Conservation (phyloP, 148 eudicot genomes). For the Dysphania ambrosioides region DNA sequence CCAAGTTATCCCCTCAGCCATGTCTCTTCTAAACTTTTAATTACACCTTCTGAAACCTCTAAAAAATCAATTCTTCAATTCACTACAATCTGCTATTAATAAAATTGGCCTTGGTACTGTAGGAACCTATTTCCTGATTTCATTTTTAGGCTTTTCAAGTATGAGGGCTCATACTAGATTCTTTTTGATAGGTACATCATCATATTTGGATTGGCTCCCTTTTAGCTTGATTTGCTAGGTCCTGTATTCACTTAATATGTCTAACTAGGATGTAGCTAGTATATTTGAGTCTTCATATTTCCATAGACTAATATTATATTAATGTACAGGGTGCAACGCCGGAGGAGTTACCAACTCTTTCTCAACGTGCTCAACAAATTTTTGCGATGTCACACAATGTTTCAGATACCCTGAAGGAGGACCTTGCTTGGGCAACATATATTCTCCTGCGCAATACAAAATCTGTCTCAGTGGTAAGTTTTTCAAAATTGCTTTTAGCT, state of each 20-base stretch:
- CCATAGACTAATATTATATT: constrained; percentile 6
- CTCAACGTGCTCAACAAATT: constrained; percentile 65
- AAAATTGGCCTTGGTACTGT: too few relatives aligned
- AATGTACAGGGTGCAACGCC: constrained; percentile 61
- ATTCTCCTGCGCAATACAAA: constrained; percentile 81
- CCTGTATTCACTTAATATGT: not conserved
- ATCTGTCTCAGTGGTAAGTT: constrained; percentile 71
- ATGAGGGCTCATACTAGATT: too few relatives aligned
- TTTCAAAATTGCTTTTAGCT: not conserved
- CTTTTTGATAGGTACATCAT: too few relatives aligned
- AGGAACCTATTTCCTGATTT: not conserved
- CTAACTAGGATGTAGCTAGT: not conserved
- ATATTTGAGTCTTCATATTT: not conserved
- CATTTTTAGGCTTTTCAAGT: too few relatives aligned
- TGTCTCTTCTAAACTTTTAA: not conserved
- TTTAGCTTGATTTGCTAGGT: not conserved
- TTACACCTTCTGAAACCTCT: not conserved
- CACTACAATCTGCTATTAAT: not conserved
- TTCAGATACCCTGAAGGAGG: constrained; percentile 61
- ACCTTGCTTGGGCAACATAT: constrained; percentile 92
- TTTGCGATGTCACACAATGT: constrained; percentile 70
- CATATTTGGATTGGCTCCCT: not conserved
- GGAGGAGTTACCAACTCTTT: constrained; percentile 46
- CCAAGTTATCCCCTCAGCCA: not conserved
- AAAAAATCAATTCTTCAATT: too few relatives aligned